phyloP scores from a whole-genome alignment of 2,329 filamentous ascomycete species.

The Apiospora sp. region DNA sequence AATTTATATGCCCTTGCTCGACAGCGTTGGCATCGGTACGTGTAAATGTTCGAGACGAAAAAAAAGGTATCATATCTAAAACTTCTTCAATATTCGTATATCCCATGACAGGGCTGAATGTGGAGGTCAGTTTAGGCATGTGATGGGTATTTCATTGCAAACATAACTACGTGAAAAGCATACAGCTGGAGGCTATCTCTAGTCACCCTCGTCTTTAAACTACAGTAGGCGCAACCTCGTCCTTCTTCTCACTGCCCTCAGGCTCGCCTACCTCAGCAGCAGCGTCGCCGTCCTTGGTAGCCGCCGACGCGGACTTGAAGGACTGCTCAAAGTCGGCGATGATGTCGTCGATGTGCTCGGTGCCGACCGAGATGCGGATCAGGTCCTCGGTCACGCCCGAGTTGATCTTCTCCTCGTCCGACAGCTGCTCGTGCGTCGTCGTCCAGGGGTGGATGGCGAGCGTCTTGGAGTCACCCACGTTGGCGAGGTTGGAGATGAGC shows the following conservation, averaged over 20 bases:
- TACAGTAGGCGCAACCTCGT: constrained; percentile 48
- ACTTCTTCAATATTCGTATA: background rate
- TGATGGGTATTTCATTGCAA: constrained; percentile 23
- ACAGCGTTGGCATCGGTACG: no score
- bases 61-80: background rate
- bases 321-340: constrained; percentile 95
- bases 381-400: constrained; percentile 90
- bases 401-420: constrained; percentile 75
- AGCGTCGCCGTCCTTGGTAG: constrained; percentile 46
- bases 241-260: constrained; percentile 45
- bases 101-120: no score
- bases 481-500: constrained; percentile 93
- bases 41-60: no score
- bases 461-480: constrained; percentile 95
- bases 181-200: background rate
- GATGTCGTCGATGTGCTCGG: constrained; percentile 97
- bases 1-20: no score
- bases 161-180: background rate
- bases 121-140: no score
- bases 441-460: constrained; percentile 95
- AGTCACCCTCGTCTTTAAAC: constrained; percentile 35
- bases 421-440: constrained; percentile 93
- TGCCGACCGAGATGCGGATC: constrained; percentile 94
- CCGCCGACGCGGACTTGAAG: constrained; percentile 68
- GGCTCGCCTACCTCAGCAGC: constrained; percentile 30